Evolutionary conservation across 768 basidiomycete genomes (phyloP), one percentile per base, ranked within the genome.

Genomic region (Phanerodontia chrysosporium): DNA sequence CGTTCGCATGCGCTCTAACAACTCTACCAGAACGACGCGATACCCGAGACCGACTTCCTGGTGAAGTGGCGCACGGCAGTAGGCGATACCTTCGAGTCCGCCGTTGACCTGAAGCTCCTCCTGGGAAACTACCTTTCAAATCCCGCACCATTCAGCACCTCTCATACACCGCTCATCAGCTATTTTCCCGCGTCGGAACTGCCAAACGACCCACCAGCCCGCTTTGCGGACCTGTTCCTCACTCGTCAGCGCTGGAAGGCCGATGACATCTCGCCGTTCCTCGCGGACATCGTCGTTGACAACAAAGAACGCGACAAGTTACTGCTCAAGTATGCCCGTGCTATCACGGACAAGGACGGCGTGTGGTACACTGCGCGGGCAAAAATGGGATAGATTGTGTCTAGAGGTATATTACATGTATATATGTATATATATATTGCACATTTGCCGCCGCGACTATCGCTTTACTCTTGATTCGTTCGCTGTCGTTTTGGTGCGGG

Each of bases 211-310:
- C 89, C 95, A 5, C 77, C 86, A 1, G 81, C 84, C 8, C 87
- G 96, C 16, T 98, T 98, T 74, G 72, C 82, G 13, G 92, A 96
- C 62, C 81, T 98, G 16, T 99, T 99, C 78, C 77, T 92, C 39
- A 89, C 87, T 9, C 84, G 87, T 5, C 62, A 82, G 22, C 82
- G 82, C 46, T 95, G 93, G 92, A 85, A 80, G 66, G 81, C 79
- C 6, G 85, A 89, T 13, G 92, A 95, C 18, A 89, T 98, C 60
- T 73, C 75, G 27, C 90, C 89, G 3, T 98, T 95, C 74, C 74
- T 98, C 13, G 72, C 77, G 6, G 93, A 93, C 62, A 84, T 97
- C 57, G 87, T 87, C 0, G 77, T 94, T n/a, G 86, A 92, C 67
- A 74, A 77, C 8, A 96, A 97, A 72, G 92, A 92, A 67, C 79